Evolutionary conservation across 2,329 filamentous ascomycete genomes (phyloP).

Genomic region (Cercospora sesami): DNA sequence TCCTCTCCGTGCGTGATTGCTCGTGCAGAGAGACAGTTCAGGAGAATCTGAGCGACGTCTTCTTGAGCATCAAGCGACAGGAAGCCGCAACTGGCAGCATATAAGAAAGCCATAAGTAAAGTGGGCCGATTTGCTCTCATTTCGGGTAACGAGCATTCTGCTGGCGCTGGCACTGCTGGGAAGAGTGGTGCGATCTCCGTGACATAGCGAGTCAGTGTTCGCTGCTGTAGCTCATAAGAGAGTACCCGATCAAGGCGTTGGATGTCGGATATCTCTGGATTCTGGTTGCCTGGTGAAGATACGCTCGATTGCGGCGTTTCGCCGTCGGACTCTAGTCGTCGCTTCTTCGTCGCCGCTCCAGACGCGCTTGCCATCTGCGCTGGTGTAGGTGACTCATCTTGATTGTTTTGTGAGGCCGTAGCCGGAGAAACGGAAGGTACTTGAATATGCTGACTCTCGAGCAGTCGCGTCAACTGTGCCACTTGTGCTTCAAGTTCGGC

Average conservation of each 20-base stretch:
- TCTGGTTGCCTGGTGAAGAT: neutral
- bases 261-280: constrained; percentile 8
- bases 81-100: constrained; percentile 52
- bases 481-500: constrained; percentile 37
- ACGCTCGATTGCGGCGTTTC: neutral
- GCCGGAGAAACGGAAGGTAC: constrained; percentile 2
- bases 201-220: constrained; percentile 27
- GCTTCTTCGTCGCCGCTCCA: constrained; percentile 18
- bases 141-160: constrained; percentile 14
- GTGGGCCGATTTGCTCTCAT: constrained; percentile 43
- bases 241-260: constrained; percentile 28
- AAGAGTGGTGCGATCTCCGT: constrained; percentile 25
- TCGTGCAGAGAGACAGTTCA: constrained; percentile 68
- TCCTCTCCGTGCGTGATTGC: constrained; percentile 73
- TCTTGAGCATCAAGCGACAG: constrained; percentile 59
- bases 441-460: constrained; percentile 29
- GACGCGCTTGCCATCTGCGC: neutral
- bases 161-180: constrained; percentile 25
- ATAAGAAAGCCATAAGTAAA: constrained; percentile 59
- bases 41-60: constrained; percentile 65
- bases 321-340: constrained; percentile 13
- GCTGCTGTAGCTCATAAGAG: constrained; percentile 24
- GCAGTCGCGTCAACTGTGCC: constrained; percentile 31
- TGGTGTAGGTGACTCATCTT: neutral
- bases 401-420: neutral